These are phyloP conservation scores for Colletotrichum lentis DNA, from an alignment of 2,329 filamentous ascomycete species.

Conservation along the genomic window DNA sequence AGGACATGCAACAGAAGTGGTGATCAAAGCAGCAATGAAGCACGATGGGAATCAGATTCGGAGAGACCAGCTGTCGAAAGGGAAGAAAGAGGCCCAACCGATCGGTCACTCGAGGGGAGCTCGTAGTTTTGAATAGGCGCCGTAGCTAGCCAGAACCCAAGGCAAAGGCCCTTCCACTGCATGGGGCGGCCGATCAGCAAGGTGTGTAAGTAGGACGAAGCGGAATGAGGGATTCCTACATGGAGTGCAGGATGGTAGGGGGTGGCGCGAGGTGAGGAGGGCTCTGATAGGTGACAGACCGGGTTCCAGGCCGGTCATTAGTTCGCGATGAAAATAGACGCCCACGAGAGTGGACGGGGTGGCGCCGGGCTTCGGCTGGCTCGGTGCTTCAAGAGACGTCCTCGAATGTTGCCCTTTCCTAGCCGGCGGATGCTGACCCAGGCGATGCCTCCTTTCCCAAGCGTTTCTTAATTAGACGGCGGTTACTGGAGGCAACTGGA, in stretches of 20 bases:
- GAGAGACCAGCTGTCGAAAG: slow-evolving; percentile 66
- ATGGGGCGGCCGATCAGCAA: slow-evolving; percentile 49
- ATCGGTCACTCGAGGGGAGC: slow-evolving; percentile 51
- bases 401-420: slow-evolving; percentile 22
- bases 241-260: slow-evolving; percentile 41
- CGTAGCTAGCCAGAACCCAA: slow-evolving; percentile 39
- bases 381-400: slow-evolving; percentile 33
- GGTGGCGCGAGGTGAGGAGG: slow-evolving; percentile 39
- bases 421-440: slow-evolving; percentile 15
- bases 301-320: slow-evolving; percentile 52
- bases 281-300: slow-evolving; percentile 57
- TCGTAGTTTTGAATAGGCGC: slow-evolving; percentile 63
- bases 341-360: slow-evolving; percentile 49
- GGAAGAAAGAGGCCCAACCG: slow-evolving; percentile 49
- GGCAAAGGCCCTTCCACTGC: slow-evolving; percentile 43
- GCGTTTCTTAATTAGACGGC: slow-evolving; percentile 3
- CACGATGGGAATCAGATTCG: slow-evolving; percentile 49
- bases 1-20: slow-evolving; percentile 42
- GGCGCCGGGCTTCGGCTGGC: slow-evolving; percentile 45
- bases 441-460: slow-evolving; percentile 3
- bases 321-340: slow-evolving; percentile 55
- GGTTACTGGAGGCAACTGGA: slow-evolving; percentile 2
- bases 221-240: slow-evolving; percentile 50
- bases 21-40: slow-evolving; percentile 48
- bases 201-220: slow-evolving; percentile 44